Percentiles rank a stretch among this genome's conserved stretches.
Evolutionary conservation across 225 moss, liverwort and hornwort species (phyloP).

Genomic region (Anthoceros angustus): DNA sequence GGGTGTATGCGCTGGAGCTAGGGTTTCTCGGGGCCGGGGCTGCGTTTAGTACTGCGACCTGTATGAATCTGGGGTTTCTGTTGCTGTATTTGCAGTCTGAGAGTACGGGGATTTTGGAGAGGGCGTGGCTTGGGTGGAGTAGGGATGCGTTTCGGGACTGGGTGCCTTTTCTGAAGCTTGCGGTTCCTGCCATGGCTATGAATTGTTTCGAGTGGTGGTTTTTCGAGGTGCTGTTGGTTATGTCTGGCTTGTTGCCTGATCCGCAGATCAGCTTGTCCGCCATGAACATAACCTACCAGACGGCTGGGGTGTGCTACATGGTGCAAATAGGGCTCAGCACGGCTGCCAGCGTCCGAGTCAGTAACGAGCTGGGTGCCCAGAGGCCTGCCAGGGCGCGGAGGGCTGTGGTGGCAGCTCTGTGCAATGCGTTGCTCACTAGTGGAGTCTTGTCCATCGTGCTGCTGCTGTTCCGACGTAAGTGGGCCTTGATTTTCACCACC

Average conservation of each 20-base stretch:
- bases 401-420: constrained; percentile 19
- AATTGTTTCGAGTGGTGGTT: constrained; percentile 37
- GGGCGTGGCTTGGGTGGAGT: constrained; percentile 34
- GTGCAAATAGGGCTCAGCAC: constrained; percentile 23
- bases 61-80: constrained; percentile 16
- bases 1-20: constrained; percentile 16
- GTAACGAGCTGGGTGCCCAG: constrained; percentile 36
- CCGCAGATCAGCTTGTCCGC: constrained; percentile 20
- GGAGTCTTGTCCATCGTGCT: constrained; percentile 12
- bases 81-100: constrained; percentile 28
- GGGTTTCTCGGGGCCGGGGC: constrained; percentile 29
- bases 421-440: constrained; percentile 14
- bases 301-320: constrained; percentile 27
- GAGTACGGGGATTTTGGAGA: constrained; percentile 22
- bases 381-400: constrained; percentile 27
- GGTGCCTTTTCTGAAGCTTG: constrained; percentile 23
- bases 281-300: constrained; percentile 38
- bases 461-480: constrained; percentile 16
- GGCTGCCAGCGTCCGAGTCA: constrained; percentile 32
- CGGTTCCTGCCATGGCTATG: constrained; percentile 33
- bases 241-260: constrained; percentile 35
- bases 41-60: constrained; percentile 23
- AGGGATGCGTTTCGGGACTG: constrained; percentile 18
- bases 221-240: constrained; percentile 26
- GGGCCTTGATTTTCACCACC: constrained; percentile 21